phyloP scores from a whole-genome alignment of 2,329 filamentous ascomycete genomes.

The Gaeumannomyces sp. region DNA sequence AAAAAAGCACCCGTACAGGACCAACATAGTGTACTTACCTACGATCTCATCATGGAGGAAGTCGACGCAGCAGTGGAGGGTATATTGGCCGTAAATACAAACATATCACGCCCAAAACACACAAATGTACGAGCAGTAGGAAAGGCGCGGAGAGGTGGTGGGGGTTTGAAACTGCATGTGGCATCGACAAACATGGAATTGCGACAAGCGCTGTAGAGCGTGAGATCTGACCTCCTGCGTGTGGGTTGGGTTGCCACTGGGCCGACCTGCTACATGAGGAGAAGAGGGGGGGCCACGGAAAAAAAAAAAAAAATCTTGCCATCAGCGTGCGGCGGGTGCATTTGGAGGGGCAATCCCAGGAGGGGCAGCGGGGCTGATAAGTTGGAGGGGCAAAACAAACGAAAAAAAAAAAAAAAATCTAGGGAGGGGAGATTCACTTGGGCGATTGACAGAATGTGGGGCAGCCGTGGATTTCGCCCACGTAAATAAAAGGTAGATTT shows the following conservation, averaged over 20 bases:
- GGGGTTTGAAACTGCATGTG: neutral
- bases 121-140: neutral
- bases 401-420: neutral
- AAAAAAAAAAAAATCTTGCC: neutral
- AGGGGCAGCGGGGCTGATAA: neutral
- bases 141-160: neutral
- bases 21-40: neutral
- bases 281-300: neutral
- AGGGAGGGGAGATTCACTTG: neutral
- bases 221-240: neutral
- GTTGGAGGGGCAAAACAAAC: constrained; percentile 4
- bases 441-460: constrained; percentile 5
- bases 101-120: neutral
- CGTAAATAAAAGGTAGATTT: constrained; percentile 7
- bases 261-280: neutral
- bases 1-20: neutral
- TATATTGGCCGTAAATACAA: neutral
- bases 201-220: neutral
- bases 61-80: neutral
- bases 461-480: neutral
- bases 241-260: neutral
- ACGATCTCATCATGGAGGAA: neutral
- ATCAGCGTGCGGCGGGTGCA: neutral
- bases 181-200: neutral
- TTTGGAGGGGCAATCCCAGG: neutral